Evolutionary conservation across 495 filamentous ascomycete species (phyloP), one percentile per base, ranked within the genome.

Genomic region (Choiromyces venosus): DNA sequence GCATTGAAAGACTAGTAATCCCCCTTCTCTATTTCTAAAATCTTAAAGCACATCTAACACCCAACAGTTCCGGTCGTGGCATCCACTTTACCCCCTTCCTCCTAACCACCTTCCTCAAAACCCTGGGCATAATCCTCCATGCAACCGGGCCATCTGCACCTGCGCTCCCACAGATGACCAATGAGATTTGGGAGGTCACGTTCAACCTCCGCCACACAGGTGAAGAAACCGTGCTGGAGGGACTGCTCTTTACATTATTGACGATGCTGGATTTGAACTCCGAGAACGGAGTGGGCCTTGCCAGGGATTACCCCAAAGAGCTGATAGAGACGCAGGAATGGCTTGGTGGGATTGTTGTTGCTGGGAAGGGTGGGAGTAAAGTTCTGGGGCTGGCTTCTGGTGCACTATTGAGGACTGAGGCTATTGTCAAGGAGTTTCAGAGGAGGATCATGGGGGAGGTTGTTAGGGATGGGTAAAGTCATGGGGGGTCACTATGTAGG

Each of bases 221-320:
- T 1, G 91, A 95, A 44, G 82, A 88, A 4, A 82, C 82, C 0
- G 85, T 97, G 18, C 86, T 92, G 12, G 87, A 91, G 64, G 91
- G 92, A 0, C 82, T 97, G 61, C 83, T 98, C 18, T 91, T 95
- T 68, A 87, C 88, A 3, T 88, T 97, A 69, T 83, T 97, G 39
- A 91, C 90, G n/a, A 72, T 96, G 35, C 82, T 98, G 16, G 93
- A 96, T 71, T 84, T 96, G n/a, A 97, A 97, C 72, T 83, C 76
- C 46, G 79, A 83, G 78, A 33, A 84, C 7, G 84, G 86, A 71
- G 78, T 84, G 65, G 68, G 86, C 9, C 80, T 91, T 12, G 89
- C 86, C 37, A 87, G 88, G 71, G 87, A 89, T 73, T 82, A 87
- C 72, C 84, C 83, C 0, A 85, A 84, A 73, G 83, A 87, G 76